Evolutionary conservation across 768 basidiomycete genomes (phyloP).

Genomic region (Termitomyces sp.): DNA sequence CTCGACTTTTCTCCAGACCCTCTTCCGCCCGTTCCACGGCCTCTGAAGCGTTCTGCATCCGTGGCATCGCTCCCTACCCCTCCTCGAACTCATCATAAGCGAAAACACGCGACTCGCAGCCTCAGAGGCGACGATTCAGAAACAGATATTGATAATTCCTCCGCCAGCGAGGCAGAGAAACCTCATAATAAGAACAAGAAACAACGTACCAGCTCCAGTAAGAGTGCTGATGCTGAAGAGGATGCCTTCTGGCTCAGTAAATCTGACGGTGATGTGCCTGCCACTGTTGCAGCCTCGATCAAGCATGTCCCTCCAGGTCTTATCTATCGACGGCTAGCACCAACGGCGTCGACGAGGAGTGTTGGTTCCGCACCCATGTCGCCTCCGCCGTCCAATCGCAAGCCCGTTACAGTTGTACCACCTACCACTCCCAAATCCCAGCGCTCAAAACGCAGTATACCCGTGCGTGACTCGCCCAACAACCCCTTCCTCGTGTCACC

Average conservation of each 20-base stretch:
- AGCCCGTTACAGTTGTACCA: conserved; percentile 28
- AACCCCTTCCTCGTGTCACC: conserved; percentile 57
- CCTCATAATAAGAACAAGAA: conserved; percentile 29
- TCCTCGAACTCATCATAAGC: conserved; percentile 52
- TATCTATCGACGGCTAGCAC: conserved; percentile 28
- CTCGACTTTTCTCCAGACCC: conserved; percentile 29
- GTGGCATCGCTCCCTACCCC: conserved; percentile 63
- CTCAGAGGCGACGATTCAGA: conserved; percentile 42
- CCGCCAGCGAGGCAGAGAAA: conserved; percentile 26
- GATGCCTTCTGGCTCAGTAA: conserved; percentile 49
- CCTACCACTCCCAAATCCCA: conserved; percentile 34
- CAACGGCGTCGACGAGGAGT: conserved; percentile 14
- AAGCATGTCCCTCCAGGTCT: conserved; percentile 22
- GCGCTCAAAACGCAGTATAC: conserved; percentile 16
- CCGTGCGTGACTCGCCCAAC: conserved; percentile 57
- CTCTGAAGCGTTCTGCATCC: conserved; percentile 61
- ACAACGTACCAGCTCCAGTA: conserved; percentile 27
- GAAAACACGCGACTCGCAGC: conserved; percentile 28
- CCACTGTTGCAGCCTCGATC: conserved; percentile 8
- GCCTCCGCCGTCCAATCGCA: conserved; percentile 62
- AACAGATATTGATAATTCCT: conserved; percentile 30
- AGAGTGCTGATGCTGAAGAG: conserved; percentile 36
- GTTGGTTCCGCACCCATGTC: conserved; percentile 42
- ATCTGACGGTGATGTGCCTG: conserved; percentile 9
- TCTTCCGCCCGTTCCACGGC: conserved; percentile 27